These are phyloP conservation scores for Calocybe gangraenosa DNA, from an alignment of 768 basidiomycete genomes.

Conservation along the genomic window DNA sequence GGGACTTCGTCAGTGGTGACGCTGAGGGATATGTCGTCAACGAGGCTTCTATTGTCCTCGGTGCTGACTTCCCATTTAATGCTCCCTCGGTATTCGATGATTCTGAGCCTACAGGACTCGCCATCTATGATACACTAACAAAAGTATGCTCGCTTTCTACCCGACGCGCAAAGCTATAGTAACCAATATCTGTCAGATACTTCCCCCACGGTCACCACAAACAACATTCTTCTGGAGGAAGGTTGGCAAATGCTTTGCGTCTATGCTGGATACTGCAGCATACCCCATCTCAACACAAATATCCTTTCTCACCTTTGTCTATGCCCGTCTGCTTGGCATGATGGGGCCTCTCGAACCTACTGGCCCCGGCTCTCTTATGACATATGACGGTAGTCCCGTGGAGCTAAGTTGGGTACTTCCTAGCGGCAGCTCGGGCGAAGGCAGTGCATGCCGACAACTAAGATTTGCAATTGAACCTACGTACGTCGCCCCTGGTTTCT, in stretches of 20 bases:
- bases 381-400: constrained; percentile 27
- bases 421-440: constrained; percentile 13
- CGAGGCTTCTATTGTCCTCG: constrained; percentile 11
- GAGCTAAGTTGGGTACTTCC: constrained; percentile 31
- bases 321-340: constrained; percentile 25
- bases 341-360: constrained; percentile 23
- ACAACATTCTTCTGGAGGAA: constrained; percentile 24
- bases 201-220: constrained; percentile 15
- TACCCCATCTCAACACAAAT: constrained; percentile 22
- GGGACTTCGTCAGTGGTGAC: neutral
- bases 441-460: constrained; percentile 20
- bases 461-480: constrained; percentile 31
- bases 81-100: neutral
- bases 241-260: constrained; percentile 23
- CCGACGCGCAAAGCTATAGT: neutral
- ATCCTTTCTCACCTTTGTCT: constrained; percentile 25
- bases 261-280: constrained; percentile 24
- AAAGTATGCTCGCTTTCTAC: constrained; percentile 9
- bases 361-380: constrained; percentile 25
- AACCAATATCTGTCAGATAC: constrained; percentile 7
- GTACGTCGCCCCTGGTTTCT: constrained; percentile 12
- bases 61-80: constrained; percentile 14
- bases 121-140: constrained; percentile 16
- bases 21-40: constrained; percentile 7
- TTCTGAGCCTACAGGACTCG: constrained; percentile 10